These are phyloP conservation scores for Micractinium conductrix DNA, from an alignment of 139 green algal genomes.

Conservation along the genomic window DNA sequence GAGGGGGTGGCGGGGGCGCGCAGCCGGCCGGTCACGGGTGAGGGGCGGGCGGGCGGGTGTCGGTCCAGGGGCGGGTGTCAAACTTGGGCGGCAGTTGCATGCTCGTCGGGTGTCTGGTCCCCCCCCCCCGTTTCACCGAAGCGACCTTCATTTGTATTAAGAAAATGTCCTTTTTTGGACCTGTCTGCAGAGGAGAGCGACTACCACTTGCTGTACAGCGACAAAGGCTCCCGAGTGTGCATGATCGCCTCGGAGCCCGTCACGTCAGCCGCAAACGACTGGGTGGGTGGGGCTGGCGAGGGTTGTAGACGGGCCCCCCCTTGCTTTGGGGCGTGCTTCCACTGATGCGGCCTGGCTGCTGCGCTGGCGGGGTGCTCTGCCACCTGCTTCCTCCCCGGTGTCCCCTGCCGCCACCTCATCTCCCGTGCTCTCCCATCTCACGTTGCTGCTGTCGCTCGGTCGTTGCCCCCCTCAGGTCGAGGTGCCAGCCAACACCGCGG, in stretches of 20 bases:
- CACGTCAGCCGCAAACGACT: conserved; percentile 84
- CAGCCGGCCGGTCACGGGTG: conserved; percentile 7
- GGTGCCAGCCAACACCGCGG: conserved; percentile 84
- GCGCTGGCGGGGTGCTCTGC: too few species aligned
- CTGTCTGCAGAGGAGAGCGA: conserved; percentile 50
- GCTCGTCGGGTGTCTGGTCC: too few species aligned
- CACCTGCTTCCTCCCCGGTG: too few species aligned
- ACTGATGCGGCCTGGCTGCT: background rate
- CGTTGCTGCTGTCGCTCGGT: background rate
- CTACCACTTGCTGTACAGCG: conserved; percentile 82
- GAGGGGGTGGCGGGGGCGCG: conserved; percentile 21
- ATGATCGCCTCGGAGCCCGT: conserved; percentile 95
- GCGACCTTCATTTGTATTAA: too few species aligned
- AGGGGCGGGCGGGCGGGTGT: background rate
- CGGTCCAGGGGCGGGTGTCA: background rate
- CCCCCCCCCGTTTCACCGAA: too few species aligned
- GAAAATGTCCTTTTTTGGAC: background rate
- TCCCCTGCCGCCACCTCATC: background rate
- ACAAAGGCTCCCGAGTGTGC: conserved; percentile 72
- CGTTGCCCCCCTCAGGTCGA: conserved; percentile 13
- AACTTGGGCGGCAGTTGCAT: too few species aligned
- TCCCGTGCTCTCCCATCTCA: background rate
- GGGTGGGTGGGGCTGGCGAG: conserved; percentile 60
- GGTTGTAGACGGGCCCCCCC: background rate
- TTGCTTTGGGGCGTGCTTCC: too few species aligned